Evolutionary conservation across 768 basidiomycete genomes (phyloP).

Genomic region (Mycena pura): DNA sequence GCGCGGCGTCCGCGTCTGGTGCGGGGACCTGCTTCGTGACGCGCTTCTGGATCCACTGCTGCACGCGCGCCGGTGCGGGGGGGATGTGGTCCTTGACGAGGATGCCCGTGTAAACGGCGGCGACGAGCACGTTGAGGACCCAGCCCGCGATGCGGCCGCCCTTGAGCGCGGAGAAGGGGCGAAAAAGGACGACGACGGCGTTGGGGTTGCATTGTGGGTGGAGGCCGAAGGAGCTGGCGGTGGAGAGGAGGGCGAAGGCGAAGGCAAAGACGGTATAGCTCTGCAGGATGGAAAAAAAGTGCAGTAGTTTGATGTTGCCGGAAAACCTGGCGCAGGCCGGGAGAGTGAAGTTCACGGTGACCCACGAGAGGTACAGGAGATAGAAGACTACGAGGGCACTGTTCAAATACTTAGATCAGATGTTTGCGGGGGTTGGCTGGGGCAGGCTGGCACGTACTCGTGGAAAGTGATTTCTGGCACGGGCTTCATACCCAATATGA

Average conservation of each 20-base stretch:
- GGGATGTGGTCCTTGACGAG: too few relatives aligned
- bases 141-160: too few relatives aligned
- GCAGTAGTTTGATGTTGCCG: slow-evolving; percentile 2
- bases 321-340: slow-evolving; percentile 20
- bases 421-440: background rate
- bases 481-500: slow-evolving; percentile 13
- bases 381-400: slow-evolving; percentile 21
- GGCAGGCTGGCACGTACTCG: slow-evolving; percentile 3
- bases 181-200: too few relatives aligned
- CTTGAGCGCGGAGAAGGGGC: too few relatives aligned
- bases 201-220: background rate
- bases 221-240: background rate
- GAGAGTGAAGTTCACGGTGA: slow-evolving; percentile 21
- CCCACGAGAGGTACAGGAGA: slow-evolving; percentile 24
- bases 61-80: too few relatives aligned
- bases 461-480: slow-evolving; percentile 18
- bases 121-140: too few relatives aligned
- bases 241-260: slow-evolving; percentile 14
- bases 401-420: too few relatives aligned
- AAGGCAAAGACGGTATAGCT: slow-evolving; percentile 23
- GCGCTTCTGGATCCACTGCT: too few relatives aligned
- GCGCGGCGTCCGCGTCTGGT: too few relatives aligned
- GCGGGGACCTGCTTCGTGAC: too few relatives aligned
- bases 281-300: slow-evolving; percentile 21
- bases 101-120: too few relatives aligned